Evolutionary conservation across 805 yeast genomes (phyloP), one percentile per base, ranked within the genome.

Genomic region (Wickerhamomyces tratensis): DNA sequence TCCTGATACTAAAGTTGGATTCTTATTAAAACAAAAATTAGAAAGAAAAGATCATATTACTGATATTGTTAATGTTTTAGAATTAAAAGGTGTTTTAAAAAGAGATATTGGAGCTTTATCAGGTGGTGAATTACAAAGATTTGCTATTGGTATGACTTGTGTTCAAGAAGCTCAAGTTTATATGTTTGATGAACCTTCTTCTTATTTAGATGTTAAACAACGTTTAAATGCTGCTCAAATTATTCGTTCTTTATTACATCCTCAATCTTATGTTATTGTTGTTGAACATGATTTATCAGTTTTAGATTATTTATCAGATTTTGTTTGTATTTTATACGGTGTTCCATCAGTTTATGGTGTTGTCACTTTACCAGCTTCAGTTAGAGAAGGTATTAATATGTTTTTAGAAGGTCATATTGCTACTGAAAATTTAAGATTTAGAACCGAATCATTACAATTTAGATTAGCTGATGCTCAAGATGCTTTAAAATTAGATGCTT

Each of bases 261-360:
- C 91, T 39, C 77, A 88, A 39, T 72, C 76, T 29, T 93, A 91
- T 59, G 93, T 93, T 51, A 93, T 93, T 58, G 89, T 91, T 63
- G 99, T 93, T 47, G 99, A 93, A 75, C 99, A 93, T 73, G 99
- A 93, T 77, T 75, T 93, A 68, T 89, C 97, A 5, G 98, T 93
- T 27, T 73, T 93, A 67, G 99, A 93, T 72, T 93, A 93, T 64
- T 74, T 93, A 54, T 91, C 98, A 13, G 99, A 93, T 69, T 93
- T 82, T 54, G 88, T 93, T 45, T 93, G 98, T 77, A 93, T 93
- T 56, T 68, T 93, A 44, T 93, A 93, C 62, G 99, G 99, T 72
- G 95, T 87, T 41, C 96, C 99, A 41, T 91, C 98, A 7, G 96
- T 93, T 37, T 93, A 93, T 62, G 99, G 99, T 74, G 98, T 93